These are phyloP conservation scores for Penicillium paradoxum DNA, from an alignment of 495 filamentous ascomycete genomes.

Conservation along the genomic window DNA sequence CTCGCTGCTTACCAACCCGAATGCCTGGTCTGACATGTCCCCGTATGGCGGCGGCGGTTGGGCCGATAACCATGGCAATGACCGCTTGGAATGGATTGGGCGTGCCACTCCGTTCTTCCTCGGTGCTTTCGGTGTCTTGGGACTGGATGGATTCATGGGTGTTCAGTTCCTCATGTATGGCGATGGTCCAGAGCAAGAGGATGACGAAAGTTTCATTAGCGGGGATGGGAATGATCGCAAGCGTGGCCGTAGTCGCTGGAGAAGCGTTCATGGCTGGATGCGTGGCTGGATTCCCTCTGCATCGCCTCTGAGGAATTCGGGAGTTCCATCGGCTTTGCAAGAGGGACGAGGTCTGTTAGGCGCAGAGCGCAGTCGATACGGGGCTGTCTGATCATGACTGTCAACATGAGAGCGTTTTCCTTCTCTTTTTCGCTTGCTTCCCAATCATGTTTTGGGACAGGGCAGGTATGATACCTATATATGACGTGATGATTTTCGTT, in stretches of 20 bases:
- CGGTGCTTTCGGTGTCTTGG: slow-evolving; percentile 64
- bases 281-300: slow-evolving; percentile 59
- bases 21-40: slow-evolving; percentile 57
- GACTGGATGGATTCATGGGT: slow-evolving; percentile 60
- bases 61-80: slow-evolving; percentile 56
- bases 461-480: slow-evolving; percentile 11
- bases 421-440: background rate
- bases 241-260: slow-evolving; percentile 46
- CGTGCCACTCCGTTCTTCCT: slow-evolving; percentile 65
- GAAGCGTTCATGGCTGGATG: slow-evolving; percentile 61
- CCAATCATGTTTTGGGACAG: background rate
- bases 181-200: slow-evolving; percentile 30
- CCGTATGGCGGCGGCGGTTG: slow-evolving; percentile 65
- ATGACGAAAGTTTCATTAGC: slow-evolving; percentile 18
- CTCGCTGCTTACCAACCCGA: slow-evolving; percentile 62
- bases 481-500: slow-evolving; percentile 16
- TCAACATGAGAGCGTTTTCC: slow-evolving; percentile 1
- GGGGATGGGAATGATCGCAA: slow-evolving; percentile 29
- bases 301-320: slow-evolving; percentile 22
- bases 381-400: slow-evolving; percentile 26
- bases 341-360: slow-evolving; percentile 35
- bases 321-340: slow-evolving; percentile 5
- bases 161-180: slow-evolving; percentile 62
- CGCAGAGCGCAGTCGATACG: slow-evolving; percentile 30
- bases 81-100: slow-evolving; percentile 52